Evolutionary conservation across 177 flowering plant genomes (phyloP).

Genomic region (Tripterygium wilfordii): DNA sequence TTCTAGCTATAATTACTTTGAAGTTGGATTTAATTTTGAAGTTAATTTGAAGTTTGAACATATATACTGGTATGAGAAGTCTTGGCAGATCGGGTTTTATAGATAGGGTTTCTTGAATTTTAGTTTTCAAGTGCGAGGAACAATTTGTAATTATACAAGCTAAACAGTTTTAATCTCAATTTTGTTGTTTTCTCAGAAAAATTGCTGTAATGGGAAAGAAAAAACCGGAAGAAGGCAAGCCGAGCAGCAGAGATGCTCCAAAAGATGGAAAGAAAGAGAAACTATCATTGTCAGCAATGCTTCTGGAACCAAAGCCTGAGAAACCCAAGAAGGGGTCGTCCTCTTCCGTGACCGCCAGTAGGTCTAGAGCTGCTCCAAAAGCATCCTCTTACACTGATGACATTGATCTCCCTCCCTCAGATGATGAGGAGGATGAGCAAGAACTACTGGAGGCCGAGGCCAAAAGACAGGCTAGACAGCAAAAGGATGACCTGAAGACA

Average conservation of each 20-base stretch:
- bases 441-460: slow-evolving; percentile 11
- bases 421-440: slow-evolving; percentile 58
- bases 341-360: slow-evolving; percentile 15
- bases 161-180: too few species aligned
- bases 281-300: slow-evolving; percentile 59
- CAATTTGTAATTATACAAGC: too few species aligned
- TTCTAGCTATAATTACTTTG: too few species aligned
- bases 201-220: slow-evolving; percentile 55
- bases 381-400: slow-evolving; percentile 44
- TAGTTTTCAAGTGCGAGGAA: too few species aligned
- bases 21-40: too few species aligned
- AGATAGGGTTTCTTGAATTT: too few species aligned
- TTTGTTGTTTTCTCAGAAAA: too few species aligned
- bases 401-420: slow-evolving; percentile 79
- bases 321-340: slow-evolving; percentile 52
- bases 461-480: slow-evolving; percentile 11
- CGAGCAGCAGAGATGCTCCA: slow-evolving; percentile 21
- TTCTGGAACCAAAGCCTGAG: slow-evolving; percentile 65
- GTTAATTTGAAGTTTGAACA: too few species aligned
- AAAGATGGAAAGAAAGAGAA: slow-evolving; percentile 45
- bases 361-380: slow-evolving; percentile 34
- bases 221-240: slow-evolving; percentile 33
- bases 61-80: too few species aligned
- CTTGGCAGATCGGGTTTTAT: too few species aligned
- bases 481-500: slow-evolving; percentile 22